Evolutionary conservation across 768 basidiomycete species (phyloP), one percentile per base, ranked within the genome.

Genomic region (Leccinum obscurum): DNA sequence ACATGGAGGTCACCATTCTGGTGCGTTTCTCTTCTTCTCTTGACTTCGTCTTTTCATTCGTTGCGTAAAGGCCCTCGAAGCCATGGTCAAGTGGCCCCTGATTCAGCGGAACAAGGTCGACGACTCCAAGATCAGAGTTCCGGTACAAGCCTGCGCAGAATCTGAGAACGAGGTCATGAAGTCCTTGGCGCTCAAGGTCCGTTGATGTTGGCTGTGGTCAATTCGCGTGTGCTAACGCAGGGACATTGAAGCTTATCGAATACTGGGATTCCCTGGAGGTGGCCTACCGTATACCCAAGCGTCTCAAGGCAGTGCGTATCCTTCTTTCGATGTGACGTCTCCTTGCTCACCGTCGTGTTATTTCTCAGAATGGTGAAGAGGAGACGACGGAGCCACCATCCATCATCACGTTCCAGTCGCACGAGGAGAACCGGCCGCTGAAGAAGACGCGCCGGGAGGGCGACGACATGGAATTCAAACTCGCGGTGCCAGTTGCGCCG

Each of bases 41-140:
- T 24, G 3, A 14, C 26, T 35, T 54, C 55, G 35, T 10, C 39
- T 9, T 14, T 17, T 24, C 9, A 56, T 35, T 52, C 32, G 49
- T 56, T 37, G 32, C 41, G 6, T 52, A 24, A 65, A 90, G 89
- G 77, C 85, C 5, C 75, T 92, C 58, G 80, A 86, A 65, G 86
- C 85, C 67, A 85, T 92, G 82, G 68, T 75, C 55, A 80, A 77
- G 8, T 98, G 95, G 95, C 92, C 92, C 0, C 76, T 97, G 37
- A 78, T 90, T 54, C 85, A 87, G 48, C 83, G 90, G 57, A 98
- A 97, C 78, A 98, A 98, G 75, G 87, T 98, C 30, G 91, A 95
- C 59, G 93, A 95, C 63, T 85, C 86, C 17, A 85, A 84, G 64
- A 85, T 95, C 54, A 83, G 85, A 58, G 75, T 83, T 17, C 84